Conservation (phyloP, 805 yeast genomes). For the Schizosaccharomyces octosporus region DNA sequence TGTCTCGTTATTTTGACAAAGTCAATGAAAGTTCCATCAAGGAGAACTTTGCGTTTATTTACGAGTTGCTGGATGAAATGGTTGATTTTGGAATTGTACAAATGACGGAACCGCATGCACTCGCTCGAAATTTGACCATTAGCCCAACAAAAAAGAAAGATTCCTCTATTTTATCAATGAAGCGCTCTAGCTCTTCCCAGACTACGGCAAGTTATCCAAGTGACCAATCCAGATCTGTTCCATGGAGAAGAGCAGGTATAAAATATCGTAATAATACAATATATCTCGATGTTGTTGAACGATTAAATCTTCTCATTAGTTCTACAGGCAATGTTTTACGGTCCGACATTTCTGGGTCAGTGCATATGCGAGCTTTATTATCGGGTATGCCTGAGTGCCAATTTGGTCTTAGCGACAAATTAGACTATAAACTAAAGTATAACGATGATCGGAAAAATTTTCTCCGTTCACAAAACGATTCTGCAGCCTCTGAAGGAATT, state of each 20-base stretch:
- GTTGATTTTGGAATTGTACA: constrained; percentile 61
- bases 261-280: constrained; percentile 66
- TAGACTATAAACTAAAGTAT: constrained; percentile 10
- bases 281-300: constrained; percentile 50
- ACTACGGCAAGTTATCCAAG: constrained; percentile 4
- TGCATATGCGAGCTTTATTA: constrained; percentile 43
- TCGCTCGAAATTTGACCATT: constrained; percentile 18
- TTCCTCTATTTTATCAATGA: constrained; percentile 1
- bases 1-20: constrained; percentile 21
- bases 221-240: constrained; percentile 20
- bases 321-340: constrained; percentile 35
- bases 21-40: constrained; percentile 28
- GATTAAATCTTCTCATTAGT: constrained; percentile 43
- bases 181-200: background rate
- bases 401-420: constrained; percentile 46
- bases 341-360: constrained; percentile 52
- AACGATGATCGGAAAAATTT: constrained; percentile 2
- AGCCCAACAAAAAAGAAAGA: constrained; percentile 11
- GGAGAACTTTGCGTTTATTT: constrained; percentile 41
- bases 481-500: constrained; percentile 17
- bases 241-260: constrained; percentile 52
- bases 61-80: constrained; percentile 55
- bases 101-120: constrained; percentile 26
- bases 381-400: constrained; percentile 68
- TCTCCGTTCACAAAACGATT: background rate